These are phyloP conservation scores for Coniferiporia weirii DNA, from an alignment of 1,284 basidiomycete genomes.

Conservation along the genomic window DNA sequence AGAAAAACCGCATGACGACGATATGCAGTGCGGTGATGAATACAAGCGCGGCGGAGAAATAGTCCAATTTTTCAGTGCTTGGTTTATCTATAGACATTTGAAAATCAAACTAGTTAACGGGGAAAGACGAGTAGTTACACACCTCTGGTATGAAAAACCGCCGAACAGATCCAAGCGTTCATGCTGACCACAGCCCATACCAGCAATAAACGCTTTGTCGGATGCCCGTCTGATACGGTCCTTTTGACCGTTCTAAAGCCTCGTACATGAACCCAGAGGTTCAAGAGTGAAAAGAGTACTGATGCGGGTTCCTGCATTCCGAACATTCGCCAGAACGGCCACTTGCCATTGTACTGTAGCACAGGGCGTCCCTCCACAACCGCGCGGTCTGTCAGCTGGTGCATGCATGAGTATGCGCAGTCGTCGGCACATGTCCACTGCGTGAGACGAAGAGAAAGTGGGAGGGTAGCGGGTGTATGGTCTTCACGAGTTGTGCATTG, in stretches of 20 bases:
- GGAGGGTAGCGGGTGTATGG: constrained; percentile 28
- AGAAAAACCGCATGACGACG: constrained; percentile 71
- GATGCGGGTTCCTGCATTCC: constrained; percentile 95
- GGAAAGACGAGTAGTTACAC: constrained; percentile 22
- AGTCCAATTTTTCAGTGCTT: constrained; percentile 87
- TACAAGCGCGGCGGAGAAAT: constrained; percentile 87
- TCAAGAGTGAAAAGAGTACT: constrained; percentile 83
- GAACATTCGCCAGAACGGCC: constrained; percentile 84
- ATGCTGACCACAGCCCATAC: constrained; percentile 70
- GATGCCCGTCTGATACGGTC: constrained; percentile 52
- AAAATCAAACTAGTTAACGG: constrained; percentile 11
- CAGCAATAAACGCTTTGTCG: constrained; percentile 68
- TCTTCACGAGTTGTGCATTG: constrained; percentile 27
- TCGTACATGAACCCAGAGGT: constrained; percentile 68
- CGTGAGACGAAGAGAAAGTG: constrained; percentile 49
- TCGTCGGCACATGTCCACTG: constrained; percentile 80
- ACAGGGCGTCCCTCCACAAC: constrained; percentile 33
- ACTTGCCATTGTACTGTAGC: constrained; percentile 93
- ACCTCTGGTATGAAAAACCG: constrained; percentile 92
- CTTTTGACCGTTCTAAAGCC: constrained; percentile 49
- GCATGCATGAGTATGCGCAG: constrained; percentile 89
- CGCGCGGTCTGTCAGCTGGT: constrained; percentile 68
- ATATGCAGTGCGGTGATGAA: constrained; percentile 76
- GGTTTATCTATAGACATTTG: constrained; percentile 56
- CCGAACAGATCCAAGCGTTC: constrained; percentile 92